Conservation (phyloP, 345 rosid genomes). For the Combretum micranthum region DNA sequence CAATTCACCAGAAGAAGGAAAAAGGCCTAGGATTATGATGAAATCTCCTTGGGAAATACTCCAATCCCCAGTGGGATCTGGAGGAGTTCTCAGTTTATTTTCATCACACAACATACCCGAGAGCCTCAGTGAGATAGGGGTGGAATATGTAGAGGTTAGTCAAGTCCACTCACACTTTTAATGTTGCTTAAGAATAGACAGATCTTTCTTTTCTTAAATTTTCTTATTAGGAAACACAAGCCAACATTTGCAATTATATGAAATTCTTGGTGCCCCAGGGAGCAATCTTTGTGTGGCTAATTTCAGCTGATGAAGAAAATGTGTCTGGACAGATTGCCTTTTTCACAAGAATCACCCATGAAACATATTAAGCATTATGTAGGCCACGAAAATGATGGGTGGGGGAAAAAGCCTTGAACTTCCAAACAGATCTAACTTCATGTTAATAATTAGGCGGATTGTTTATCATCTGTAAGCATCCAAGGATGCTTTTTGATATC, state of each 20-base stretch:
- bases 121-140: constrained; percentile 45
- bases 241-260: not conserved
- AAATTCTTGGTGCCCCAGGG: not conserved
- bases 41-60: constrained; percentile 91
- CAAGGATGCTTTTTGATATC: too few species aligned
- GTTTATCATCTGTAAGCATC: too few species aligned
- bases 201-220: not conserved
- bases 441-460: too few species aligned
- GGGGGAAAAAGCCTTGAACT: too few species aligned
- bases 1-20: constrained; percentile 37
- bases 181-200: not conserved
- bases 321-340: too few species aligned
- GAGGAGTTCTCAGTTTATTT: constrained; percentile 57
- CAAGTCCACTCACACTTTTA: constrained; percentile 1
- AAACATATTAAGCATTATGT: too few species aligned
- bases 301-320: too few species aligned
- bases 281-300: too few species aligned
- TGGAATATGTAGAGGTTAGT: constrained; percentile 64
- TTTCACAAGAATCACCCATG: too few species aligned
- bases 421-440: too few species aligned
- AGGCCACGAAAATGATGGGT: too few species aligned
- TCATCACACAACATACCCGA: constrained; percentile 42
- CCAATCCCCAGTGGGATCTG: constrained; percentile 74
- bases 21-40: constrained; percentile 68
- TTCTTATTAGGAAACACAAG: not conserved